Conservation (phyloP, 2,329 filamentous ascomycete species). For the Alternaria arborescens region DNA sequence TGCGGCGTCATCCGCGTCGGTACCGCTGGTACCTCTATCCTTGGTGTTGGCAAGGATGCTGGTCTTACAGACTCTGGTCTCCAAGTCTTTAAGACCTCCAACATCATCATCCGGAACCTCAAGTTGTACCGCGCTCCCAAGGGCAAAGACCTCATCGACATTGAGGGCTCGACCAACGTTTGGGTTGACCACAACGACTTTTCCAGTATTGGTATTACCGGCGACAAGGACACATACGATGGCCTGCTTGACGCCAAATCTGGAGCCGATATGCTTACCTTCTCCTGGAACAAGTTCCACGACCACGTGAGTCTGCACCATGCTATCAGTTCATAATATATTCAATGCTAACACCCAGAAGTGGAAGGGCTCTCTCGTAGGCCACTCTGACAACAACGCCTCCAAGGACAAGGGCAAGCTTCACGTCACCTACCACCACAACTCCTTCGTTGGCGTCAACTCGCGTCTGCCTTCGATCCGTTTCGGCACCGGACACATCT, state of each 20-base stretch:
- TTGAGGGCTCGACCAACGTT: constrained; percentile 64
- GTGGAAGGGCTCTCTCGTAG: constrained; percentile 68
- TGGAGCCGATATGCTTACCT: constrained; percentile 67
- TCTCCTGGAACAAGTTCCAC: constrained; percentile 62
- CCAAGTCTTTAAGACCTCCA: constrained; percentile 61
- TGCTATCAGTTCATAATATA: not conserved
- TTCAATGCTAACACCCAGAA: constrained; percentile 17
- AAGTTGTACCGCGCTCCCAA: constrained; percentile 65
- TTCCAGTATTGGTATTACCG: constrained; percentile 59
- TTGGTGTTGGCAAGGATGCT: constrained; percentile 55
- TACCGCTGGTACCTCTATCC: constrained; percentile 38
- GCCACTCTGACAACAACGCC: constrained; percentile 48
- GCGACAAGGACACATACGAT: constrained; percentile 45
- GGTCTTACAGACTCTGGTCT: constrained; percentile 58
- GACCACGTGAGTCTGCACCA: constrained; percentile 56
- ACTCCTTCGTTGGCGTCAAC: constrained; percentile 70
- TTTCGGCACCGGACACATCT: constrained; percentile 71
- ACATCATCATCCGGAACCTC: constrained; percentile 71
- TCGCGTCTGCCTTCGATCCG: constrained; percentile 70
- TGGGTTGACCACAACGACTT: constrained; percentile 74
- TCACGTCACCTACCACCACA: constrained; percentile 72
- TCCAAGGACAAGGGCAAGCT: constrained; percentile 66
- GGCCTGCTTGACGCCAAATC: constrained; percentile 68
- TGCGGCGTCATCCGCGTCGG: constrained; percentile 42
- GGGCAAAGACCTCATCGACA: constrained; percentile 68